Conservation (phyloP, 2,329 filamentous ascomycete genomes). For the Clonostachys solani region DNA sequence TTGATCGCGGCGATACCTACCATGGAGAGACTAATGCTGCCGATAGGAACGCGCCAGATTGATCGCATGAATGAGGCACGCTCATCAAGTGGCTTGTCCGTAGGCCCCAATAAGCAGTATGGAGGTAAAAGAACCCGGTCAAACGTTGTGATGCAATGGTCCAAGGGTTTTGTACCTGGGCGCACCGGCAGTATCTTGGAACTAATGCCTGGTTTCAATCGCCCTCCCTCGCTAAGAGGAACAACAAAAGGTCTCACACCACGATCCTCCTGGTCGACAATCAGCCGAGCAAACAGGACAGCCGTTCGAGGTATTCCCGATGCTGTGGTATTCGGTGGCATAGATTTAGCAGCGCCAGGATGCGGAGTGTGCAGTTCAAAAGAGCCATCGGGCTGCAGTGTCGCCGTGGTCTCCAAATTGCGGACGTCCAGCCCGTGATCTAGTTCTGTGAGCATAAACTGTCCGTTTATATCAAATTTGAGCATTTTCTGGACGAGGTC, state of each 20-base stretch:
- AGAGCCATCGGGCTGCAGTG: conserved; percentile 19
- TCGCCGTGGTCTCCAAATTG: conserved; percentile 30
- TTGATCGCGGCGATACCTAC: conserved; percentile 5
- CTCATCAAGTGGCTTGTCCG: conserved; percentile 7
- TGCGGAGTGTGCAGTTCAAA: conserved; percentile 25
- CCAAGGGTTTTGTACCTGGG: conserved; percentile 18
- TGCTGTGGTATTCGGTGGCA: conserved; percentile 15
- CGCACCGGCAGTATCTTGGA: conserved; percentile 15
- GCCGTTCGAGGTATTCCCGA: conserved; percentile 17
- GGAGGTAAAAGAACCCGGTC: conserved; percentile 17
- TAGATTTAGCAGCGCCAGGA: conserved; percentile 20
- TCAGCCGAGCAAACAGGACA: conserved; percentile 23
- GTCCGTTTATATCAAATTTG: conserved; percentile 15
- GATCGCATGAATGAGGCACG: conserved; percentile 16
- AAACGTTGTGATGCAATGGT: conserved; percentile 26
- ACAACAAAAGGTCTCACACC: conserved; percentile 24
- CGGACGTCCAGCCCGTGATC: conserved; percentile 30
- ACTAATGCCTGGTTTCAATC: conserved; percentile 18
- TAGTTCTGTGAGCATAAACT: conserved; percentile 32
- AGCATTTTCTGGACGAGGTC: conserved; percentile 8
- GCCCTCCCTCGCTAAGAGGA: conserved; percentile 11
- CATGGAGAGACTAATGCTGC: conserved; percentile 15
- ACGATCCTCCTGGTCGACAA: conserved; percentile 14
- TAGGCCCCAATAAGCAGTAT: conserved; percentile 17
- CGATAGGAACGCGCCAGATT: conserved; percentile 15